Base-by-base conservation (phyloP, 306 rosid genomes). In the Trifolium subterraneum region DNA sequence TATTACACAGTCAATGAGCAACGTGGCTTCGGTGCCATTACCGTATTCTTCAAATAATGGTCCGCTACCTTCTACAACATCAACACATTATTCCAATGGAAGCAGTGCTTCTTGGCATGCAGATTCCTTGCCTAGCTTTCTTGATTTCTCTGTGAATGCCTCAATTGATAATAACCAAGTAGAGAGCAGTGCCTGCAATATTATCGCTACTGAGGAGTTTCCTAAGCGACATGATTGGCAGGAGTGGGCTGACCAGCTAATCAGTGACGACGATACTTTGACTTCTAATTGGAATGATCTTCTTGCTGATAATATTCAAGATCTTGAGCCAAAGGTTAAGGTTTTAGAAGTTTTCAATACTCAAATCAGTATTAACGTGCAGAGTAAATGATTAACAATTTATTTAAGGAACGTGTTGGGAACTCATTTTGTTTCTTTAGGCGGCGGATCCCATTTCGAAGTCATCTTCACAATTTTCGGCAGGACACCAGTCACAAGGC, bases 171-270 rank as follows among this genome's bases (percentile, higher is more conserved):
- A 73, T 84, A 69, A 85, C 81, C 96, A 80, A 79, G 82, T 86
- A 81, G 95, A 88, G 75, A 81, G 78, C 82, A 81, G 86, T 84
- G 86, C 85, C 72, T 84, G 96, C 79, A 84, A 83, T 79, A 71
- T 86, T 64, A 76, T 91, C 86, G 86, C 86, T 56, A 72, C 89
- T 41, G 97, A 88, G 65, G 99, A 92, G 74, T 84, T 84, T 75
- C 64, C 84, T 75, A 90, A 88, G 89, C 82, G 70, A 70, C 81
- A 72, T 72, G 97, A 87, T 79, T 93, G 98, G 97, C 97, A 84
- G 66, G 98, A 87, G 45, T 95, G 99, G 99, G 96, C 98, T n/a
- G 96, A 90, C 81, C 90, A 89, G 78, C 87, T 90, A 64, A 92
- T 95, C 48, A 84, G 88, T 33, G 99, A 92, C 74, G 96, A 87